Evolutionary conservation across 2,329 filamentous ascomycete species (phyloP).

Genomic region (Nigrospora oryzae): DNA sequence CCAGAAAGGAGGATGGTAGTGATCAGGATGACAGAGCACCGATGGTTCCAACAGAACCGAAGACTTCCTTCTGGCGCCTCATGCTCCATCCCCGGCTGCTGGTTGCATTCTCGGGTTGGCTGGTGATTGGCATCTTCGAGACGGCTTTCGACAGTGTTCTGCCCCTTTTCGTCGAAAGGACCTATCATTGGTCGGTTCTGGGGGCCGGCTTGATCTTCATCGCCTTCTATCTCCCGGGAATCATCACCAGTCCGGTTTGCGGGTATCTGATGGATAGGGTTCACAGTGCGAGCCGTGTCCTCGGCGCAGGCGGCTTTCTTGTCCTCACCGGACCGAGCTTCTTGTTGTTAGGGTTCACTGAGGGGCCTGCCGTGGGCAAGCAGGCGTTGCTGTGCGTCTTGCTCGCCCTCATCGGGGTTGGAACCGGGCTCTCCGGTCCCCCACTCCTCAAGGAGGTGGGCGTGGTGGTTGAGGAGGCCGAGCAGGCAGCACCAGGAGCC

Average conservation of each 20-base stretch:
- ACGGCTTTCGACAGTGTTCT: constrained; percentile 1
- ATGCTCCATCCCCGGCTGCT: neutral
- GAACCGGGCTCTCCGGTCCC: neutral
- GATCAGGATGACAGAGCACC: neutral
- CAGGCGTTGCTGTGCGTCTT: neutral
- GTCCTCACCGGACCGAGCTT: neutral
- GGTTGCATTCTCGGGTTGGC: neutral
- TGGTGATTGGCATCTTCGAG: neutral
- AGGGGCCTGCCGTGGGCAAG: neutral
- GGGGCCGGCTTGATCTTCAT: neutral
- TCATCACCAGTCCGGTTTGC: neutral
- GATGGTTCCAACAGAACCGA: neutral
- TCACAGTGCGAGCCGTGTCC: neutral
- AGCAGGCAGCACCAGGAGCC: neutral
- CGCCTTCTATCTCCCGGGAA: neutral
- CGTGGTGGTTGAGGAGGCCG: neutral
- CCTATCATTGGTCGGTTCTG: neutral
- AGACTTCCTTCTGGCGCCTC: neutral
- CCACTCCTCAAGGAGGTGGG: constrained; percentile 1
- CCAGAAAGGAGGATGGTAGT: neutral
- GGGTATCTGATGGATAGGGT: neutral
- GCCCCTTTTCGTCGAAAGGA: constrained; percentile 1
- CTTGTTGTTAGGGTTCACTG: neutral
- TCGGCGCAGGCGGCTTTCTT: neutral
- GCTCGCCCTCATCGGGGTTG: neutral